Percentiles rank a stretch among this genome's conserved stretches.
Evolutionary conservation across 1,284 basidiomycete genomes (phyloP).

Genomic region (Puccinia coronata): DNA sequence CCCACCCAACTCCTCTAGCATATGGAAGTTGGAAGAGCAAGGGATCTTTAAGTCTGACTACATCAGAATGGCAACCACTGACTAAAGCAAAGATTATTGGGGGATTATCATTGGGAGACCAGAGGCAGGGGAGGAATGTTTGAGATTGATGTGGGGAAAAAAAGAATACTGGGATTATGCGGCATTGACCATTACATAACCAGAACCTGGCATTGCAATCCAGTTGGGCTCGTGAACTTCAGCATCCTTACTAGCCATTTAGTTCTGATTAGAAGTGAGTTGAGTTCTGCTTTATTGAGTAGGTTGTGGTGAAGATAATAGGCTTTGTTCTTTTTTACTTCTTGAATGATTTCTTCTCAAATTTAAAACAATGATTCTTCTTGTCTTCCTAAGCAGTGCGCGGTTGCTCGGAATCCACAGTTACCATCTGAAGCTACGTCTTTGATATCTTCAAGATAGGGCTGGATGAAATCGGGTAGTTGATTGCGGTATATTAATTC

Average conservation of each 20-base stretch:
- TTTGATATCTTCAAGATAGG: neutral
- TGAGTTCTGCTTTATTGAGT: neutral
- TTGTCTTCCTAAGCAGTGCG: neutral
- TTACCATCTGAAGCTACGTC: neutral
- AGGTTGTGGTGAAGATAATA: neutral
- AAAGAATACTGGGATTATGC: neutral
- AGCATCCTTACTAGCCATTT: neutral
- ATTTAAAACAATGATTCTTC: neutral
- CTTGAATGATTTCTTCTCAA: neutral
- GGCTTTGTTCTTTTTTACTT: neutral
- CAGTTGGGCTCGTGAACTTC: neutral
- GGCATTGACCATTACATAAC: neutral
- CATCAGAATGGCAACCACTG: neutral
- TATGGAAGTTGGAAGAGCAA: neutral
- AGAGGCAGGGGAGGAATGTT: neutral
- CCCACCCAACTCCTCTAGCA: neutral
- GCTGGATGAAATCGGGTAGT: neutral
- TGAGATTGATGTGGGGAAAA: neutral
- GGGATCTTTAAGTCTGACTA: neutral
- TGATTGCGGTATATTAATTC: too few relatives aligned
- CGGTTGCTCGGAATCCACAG: neutral
- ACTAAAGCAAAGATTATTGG: neutral
- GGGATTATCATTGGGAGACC: slow-evolving; percentile 9
- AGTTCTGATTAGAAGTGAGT: neutral
- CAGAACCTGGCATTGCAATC: neutral